Evolutionary conservation across 805 yeast genomes (phyloP).

Genomic region (Metschnikowia colocasiae): DNA sequence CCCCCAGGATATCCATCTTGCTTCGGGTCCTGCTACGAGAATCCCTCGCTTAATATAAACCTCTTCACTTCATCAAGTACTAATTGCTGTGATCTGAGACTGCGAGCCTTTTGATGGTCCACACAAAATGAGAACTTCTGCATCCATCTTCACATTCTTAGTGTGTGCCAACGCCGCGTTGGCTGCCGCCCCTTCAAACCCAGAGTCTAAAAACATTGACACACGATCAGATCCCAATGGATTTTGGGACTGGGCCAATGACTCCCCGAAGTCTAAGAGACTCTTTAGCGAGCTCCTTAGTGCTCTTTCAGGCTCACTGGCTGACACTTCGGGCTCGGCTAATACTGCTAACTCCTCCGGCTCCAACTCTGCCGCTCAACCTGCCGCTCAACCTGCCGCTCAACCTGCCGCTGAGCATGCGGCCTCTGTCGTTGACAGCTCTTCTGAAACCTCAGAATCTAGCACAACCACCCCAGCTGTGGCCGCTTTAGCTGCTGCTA

Average conservation of each 20-base stretch:
- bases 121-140: slow-evolving; percentile 7
- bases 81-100: not conserved
- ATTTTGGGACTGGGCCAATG: not conserved
- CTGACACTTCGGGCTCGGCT: not conserved
- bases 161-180: slow-evolving; percentile 5
- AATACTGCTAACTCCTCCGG: not conserved
- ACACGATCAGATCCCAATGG: not conserved
- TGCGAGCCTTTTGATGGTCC: slow-evolving; percentile 1
- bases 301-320: slow-evolving; percentile 1
- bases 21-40: slow-evolving; percentile 2
- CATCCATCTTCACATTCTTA: slow-evolving; percentile 6
- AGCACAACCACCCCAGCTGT: not conserved
- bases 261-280: slow-evolving; percentile 1
- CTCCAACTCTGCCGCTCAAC: not conserved
- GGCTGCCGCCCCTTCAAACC: not conserved
- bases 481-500: slow-evolving; percentile 1
- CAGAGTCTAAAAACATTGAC: not conserved
- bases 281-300: slow-evolving; percentile 5
- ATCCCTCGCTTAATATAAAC: slow-evolving; percentile 2
- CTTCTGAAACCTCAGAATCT: not conserved
- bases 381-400: not conserved
- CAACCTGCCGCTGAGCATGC: not conserved
- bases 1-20: not conserved
- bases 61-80: not conserved
- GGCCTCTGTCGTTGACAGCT: not conserved